A percentile compares a stretch with the other conserved stretches of the same genome.
Conservation (phyloP, 805 yeast genomes). For the Pichia sporocuriosa region DNA sequence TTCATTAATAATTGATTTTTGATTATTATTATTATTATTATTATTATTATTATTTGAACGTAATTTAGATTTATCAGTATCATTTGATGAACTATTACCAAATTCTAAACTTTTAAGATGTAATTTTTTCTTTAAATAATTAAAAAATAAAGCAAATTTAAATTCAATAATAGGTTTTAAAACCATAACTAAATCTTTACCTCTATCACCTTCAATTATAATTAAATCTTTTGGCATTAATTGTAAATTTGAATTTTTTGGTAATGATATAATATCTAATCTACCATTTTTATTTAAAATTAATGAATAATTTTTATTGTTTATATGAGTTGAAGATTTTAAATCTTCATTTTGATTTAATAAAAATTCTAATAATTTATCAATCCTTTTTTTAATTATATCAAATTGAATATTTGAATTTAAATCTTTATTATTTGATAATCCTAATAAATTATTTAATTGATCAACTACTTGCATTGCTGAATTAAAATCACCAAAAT, state of each 20-base stretch:
- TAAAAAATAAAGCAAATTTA: conserved; percentile 62
- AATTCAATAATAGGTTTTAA: conserved; percentile 57
- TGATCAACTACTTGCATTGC: conserved; percentile 35
- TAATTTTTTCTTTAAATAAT: conserved; percentile 66
- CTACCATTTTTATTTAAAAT: conserved; percentile 35
- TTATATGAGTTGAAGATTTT: conserved; percentile 26
- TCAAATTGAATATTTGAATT: conserved; percentile 9
- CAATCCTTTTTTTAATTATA: conserved; percentile 20
- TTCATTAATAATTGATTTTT: conserved; percentile 36
- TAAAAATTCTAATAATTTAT: conserved; percentile 33
- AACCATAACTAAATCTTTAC: conserved; percentile 71
- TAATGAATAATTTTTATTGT: conserved; percentile 31
- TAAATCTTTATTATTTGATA: not conserved
- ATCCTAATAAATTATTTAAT: conserved; percentile 26
- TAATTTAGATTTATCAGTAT: conserved; percentile 19
- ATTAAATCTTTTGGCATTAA: conserved; percentile 59
- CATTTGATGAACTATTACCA: conserved; percentile 25
- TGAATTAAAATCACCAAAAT: conserved; percentile 43
- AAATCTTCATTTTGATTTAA: conserved; percentile 41
- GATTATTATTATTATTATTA: conserved; percentile 11
- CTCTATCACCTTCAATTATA: conserved; percentile 78
- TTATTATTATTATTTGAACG: conserved; percentile 15
- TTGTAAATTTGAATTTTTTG: conserved; percentile 54
- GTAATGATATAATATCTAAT: conserved; percentile 62
- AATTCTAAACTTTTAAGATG: conserved; percentile 48